A percentile compares a stretch with the other conserved stretches of the same genome.
Evolutionary conservation across 164 flowering plant species (phyloP).

Genomic region (Cinnamomum chago): DNA sequence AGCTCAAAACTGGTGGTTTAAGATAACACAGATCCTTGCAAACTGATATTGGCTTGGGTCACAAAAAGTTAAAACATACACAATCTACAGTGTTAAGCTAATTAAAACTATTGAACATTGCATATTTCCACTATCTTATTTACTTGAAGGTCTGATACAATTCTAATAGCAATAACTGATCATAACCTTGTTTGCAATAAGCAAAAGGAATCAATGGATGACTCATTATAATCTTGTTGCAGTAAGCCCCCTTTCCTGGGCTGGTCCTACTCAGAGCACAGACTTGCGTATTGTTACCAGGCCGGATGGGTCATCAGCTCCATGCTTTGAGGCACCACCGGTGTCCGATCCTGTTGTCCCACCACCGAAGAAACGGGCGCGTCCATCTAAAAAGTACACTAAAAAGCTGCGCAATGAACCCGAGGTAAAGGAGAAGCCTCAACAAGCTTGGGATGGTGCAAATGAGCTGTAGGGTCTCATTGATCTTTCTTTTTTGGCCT

Average conservation of each 20-base stretch:
- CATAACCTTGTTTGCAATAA: not conserved
- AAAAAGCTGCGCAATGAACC: not conserved
- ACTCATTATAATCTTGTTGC: not conserved
- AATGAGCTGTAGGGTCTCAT: not conserved
- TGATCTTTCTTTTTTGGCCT: not conserved
- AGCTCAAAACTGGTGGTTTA: too few relatives aligned
- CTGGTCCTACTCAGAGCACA: slow-evolving; percentile 6
- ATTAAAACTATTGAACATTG: too few relatives aligned
- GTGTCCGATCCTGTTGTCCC: not conserved
- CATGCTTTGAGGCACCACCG: not conserved
- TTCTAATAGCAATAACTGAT: not conserved
- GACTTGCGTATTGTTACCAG: not conserved
- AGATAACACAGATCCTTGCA: too few relatives aligned
- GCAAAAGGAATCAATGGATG: not conserved
- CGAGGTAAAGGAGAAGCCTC: slow-evolving; percentile 2
- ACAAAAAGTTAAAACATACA: not conserved
- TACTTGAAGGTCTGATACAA: not conserved
- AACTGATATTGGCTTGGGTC: too few relatives aligned
- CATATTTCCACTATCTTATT: not conserved
- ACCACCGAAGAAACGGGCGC: slow-evolving; percentile 10
- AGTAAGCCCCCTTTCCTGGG: slow-evolving; percentile 12
- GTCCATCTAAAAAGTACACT: slow-evolving; percentile 1
- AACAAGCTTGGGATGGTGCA: slow-evolving; percentile 2
- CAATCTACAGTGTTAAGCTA: not conserved
- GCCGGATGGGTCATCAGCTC: not conserved